Conservation (phyloP, 2,329 filamentous ascomycete species). For the Emergomyces pasteurianus region DNA sequence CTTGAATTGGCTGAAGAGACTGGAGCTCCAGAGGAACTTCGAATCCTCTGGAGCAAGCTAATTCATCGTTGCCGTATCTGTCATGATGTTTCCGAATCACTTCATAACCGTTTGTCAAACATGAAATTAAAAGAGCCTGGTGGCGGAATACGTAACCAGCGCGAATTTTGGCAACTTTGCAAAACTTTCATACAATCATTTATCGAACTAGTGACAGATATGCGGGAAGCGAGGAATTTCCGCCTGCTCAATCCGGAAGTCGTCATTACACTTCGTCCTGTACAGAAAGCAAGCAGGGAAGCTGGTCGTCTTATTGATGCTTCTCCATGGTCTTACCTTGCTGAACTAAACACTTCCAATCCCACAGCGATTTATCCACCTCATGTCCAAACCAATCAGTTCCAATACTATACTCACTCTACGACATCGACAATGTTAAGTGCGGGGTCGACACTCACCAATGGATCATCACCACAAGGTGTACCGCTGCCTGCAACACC, state of each 20-base stretch:
- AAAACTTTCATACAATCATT: constrained; percentile 44
- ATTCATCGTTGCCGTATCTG: constrained; percentile 60
- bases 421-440: constrained; percentile 14
- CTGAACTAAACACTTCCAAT: constrained; percentile 27
- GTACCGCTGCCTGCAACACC: constrained; percentile 69
- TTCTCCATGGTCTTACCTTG: constrained; percentile 51
- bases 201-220: constrained; percentile 35
- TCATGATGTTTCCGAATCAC: constrained; percentile 58
- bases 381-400: constrained; percentile 12
- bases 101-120: constrained; percentile 60
- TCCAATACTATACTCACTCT: constrained; percentile 18
- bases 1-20: constrained; percentile 52
- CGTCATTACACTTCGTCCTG: constrained; percentile 60
- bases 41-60: constrained; percentile 57
- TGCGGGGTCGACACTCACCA: constrained; percentile 8
- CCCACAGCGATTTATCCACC: constrained; percentile 19
- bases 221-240: constrained; percentile 35
- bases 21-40: constrained; percentile 46
- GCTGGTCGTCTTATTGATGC: constrained; percentile 59
- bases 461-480: constrained; percentile 34
- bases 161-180: constrained; percentile 57
- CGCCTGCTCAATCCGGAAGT: constrained; percentile 51
- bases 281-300: constrained; percentile 74
- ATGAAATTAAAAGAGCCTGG: constrained; percentile 80
- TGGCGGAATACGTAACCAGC: constrained; percentile 47